These are phyloP conservation scores for Kodamaea leandrae DNA, from an alignment of 805 yeast species.

Conservation along the genomic window DNA sequence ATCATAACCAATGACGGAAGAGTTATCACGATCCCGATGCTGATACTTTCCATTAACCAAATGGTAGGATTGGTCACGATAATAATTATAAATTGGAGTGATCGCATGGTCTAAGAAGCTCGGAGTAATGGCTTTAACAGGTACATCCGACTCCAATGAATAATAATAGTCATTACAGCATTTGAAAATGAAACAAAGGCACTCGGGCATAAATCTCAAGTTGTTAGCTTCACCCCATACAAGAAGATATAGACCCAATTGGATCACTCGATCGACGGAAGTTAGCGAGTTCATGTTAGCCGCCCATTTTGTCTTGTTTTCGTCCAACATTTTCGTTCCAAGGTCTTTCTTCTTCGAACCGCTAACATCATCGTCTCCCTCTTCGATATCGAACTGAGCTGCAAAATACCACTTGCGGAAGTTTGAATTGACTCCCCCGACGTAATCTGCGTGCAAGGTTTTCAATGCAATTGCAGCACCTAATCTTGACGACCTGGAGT, in stretches of 20 bases:
- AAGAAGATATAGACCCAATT: constrained; percentile 64
- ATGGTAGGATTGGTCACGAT: constrained; percentile 53
- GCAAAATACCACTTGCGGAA: constrained; percentile 78
- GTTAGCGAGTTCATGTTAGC: constrained; percentile 48
- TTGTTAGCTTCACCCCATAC: constrained; percentile 94
- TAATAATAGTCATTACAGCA: constrained; percentile 70
- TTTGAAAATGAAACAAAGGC: constrained; percentile 79
- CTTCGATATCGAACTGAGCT: constrained; percentile 62
- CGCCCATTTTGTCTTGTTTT: constrained; percentile 52
- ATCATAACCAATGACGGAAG: constrained; percentile 76
- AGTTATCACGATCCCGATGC: constrained; percentile 60
- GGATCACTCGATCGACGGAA: constrained; percentile 56
- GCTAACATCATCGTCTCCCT: constrained; percentile 39
- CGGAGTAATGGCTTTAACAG: constrained; percentile 28
- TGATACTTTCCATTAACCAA: constrained; percentile 42
- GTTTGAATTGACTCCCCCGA: constrained; percentile 69
- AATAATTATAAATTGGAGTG: constrained; percentile 68
- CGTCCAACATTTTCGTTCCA: constrained; percentile 18
- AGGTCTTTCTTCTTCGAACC: constrained; percentile 22
- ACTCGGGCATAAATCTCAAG: constrained; percentile 84
- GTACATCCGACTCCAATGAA: constrained; percentile 37
- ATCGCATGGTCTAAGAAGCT: constrained; percentile 65
- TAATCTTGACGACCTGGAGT: constrained; percentile 68
- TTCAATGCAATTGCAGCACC: constrained; percentile 53
- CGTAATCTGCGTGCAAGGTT: constrained; percentile 69